A percentile compares a stretch with the other conserved stretches of the same genome.
phyloP scores from a whole-genome alignment of 306 rosid species.

The Castanea crenata region DNA sequence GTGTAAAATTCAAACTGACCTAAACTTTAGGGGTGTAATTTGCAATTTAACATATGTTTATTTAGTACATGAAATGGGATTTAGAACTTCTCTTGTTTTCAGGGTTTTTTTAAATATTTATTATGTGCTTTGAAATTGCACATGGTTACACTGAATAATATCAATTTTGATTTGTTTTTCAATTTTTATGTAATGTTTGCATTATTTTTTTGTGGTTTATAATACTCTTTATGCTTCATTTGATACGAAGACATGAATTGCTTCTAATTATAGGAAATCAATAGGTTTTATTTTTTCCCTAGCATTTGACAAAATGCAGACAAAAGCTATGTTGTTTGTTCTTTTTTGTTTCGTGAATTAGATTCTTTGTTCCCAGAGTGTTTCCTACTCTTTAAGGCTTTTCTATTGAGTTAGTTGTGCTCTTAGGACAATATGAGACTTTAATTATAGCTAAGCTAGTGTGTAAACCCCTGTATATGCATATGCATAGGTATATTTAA shows the following conservation, averaged over 20 bases:
- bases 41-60: not conserved
- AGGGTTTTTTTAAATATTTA: not conserved
- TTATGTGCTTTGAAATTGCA: not conserved
- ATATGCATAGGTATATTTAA: no score
- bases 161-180: not conserved
- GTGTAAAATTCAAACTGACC: no score
- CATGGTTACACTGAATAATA: not conserved
- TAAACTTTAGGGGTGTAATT: no score
- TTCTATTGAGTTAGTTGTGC: not conserved
- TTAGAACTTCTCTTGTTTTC: not conserved
- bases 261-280: not conserved
- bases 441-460: not conserved
- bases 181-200: not conserved
- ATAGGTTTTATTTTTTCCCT: not conserved
- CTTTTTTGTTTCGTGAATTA: not conserved
- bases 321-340: not conserved
- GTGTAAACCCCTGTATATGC: no score
- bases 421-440: not conserved
- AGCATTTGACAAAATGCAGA: not conserved
- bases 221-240: not conserved
- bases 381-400: not conserved
- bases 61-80: not conserved
- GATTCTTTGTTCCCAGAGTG: not conserved
- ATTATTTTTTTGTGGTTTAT: not conserved
- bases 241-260: not conserved